These are phyloP conservation scores for Polytrichum formosum DNA, from an alignment of 225 moss, liverwort and hornwort genomes.

Conservation along the genomic window DNA sequence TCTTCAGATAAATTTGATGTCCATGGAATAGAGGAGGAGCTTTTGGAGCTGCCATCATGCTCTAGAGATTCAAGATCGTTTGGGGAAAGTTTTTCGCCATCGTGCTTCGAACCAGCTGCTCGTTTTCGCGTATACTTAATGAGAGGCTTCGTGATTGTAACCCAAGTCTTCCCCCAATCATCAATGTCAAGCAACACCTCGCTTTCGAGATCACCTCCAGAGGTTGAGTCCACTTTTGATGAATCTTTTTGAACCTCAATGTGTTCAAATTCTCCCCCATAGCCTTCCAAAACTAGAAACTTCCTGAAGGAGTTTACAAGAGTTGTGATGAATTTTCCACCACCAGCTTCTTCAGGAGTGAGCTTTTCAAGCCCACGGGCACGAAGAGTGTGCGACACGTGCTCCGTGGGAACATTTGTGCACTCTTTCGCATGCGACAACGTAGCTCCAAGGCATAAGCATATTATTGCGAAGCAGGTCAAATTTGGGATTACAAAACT, in stretches of 20 bases:
- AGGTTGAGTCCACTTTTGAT: background rate
- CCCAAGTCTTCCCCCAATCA: slow-evolving; percentile 43
- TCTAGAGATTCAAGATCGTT: slow-evolving; percentile 2
- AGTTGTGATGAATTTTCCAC: slow-evolving; percentile 4
- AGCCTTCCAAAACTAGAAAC: slow-evolving; percentile 12
- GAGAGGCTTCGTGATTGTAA: slow-evolving; percentile 25
- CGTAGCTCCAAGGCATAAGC: no score
- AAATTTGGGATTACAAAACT: no score
- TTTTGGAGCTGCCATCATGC: slow-evolving; percentile 11
- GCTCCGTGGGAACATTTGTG: slow-evolving; percentile 73
- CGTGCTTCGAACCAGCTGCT: slow-evolving; percentile 2
- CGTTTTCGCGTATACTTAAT: slow-evolving; percentile 7
- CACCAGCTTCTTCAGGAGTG: slow-evolving; percentile 1
- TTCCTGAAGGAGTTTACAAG: slow-evolving; percentile 21
- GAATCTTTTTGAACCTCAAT: slow-evolving; percentile 15
- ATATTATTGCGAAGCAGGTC: no score
- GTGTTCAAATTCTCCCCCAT: slow-evolving; percentile 5
- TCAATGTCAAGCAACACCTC: slow-evolving; percentile 42
- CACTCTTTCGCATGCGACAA: slow-evolving; percentile 69
- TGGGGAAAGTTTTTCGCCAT: background rate
- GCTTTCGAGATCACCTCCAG: slow-evolving; percentile 16
- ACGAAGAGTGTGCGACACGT: slow-evolving; percentile 63
- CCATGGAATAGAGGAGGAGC: slow-evolving; percentile 3
- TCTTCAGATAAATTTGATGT: slow-evolving; percentile 13
- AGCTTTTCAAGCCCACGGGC: slow-evolving; percentile 21